Evolutionary conservation across 129 eudicot genomes (phyloP), one percentile per base, ranked within the genome.

Genomic region (Lonicera japonica): DNA sequence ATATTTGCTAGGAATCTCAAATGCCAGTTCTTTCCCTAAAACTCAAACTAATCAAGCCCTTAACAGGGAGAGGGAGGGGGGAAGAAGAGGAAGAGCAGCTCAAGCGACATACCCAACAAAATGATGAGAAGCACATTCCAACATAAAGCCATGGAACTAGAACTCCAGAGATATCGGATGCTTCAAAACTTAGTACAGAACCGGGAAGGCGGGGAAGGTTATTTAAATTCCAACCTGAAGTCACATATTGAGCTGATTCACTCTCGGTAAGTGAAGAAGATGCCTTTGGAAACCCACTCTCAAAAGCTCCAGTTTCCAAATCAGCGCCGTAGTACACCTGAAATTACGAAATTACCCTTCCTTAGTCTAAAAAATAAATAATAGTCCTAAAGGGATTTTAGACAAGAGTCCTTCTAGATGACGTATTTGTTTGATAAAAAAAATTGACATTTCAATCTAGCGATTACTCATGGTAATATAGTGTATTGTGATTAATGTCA

Each of bases 91-190:
- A 38, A 20, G 2, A 39, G 13, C 7, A 67, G 64, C 52, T 68
- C 8, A 2, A 60, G 14, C 25, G 60, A 73, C 78, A 59, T 70
- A 83, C 95, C 95, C 95, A 87, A 64, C 95, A 87, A 72, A 87
- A 87, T 19, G 95, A 83, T 43, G 95, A 87, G 67, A 87, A 83
- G 80, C 95, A 87, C 95, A 87, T 87, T 65, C 95, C 95, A 41
- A 87, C 78, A 70, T 87, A 87, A 45, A 87, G 79, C 95, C 95
- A 87, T 4, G 95, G 95, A n/a, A 83, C 88, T 52, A 83, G 55
- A 46, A 87, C 95, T 22, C 95, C 95, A 5, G 95, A 87, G 45
- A 87, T 87, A 57, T 87, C 76, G 64, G 85, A 63, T 65, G 43
- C 82, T 65, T 87, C 95, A 20, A 83, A 87, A 60, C 85, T 61